phyloP scores from a whole-genome alignment of 306 rosid genomes.

The Fragaria vesca region DNA sequence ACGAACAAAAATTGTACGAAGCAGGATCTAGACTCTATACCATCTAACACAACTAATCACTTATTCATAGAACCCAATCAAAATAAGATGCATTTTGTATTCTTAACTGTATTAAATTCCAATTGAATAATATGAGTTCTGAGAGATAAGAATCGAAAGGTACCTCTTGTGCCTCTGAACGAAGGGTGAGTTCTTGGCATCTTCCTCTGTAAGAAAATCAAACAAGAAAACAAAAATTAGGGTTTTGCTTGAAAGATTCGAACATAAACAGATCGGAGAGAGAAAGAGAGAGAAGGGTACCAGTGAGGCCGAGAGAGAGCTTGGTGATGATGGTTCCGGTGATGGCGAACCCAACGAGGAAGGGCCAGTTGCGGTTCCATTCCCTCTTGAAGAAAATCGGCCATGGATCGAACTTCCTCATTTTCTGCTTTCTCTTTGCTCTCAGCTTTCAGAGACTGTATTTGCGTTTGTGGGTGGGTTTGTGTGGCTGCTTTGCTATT shows the following conservation, averaged over 20 bases:
- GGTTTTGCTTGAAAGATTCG: not conserved
- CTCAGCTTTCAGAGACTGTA: not conserved
- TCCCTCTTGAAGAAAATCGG: constrained; percentile 87
- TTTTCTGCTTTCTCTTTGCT: constrained; percentile 13
- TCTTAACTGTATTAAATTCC: too few species aligned
- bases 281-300: constrained; percentile 27
- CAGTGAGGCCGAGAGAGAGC: constrained; percentile 62
- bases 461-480: not conserved
- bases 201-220: constrained; percentile 60
- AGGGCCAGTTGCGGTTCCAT: constrained; percentile 87
- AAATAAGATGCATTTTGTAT: not conserved
- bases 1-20: not conserved
- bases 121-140: constrained; percentile 16
- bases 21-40: not conserved
- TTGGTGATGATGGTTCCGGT: constrained; percentile 69
- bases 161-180: constrained; percentile 75
- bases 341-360: constrained; percentile 77
- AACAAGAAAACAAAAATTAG: constrained; percentile 3
- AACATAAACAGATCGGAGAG: not conserved
- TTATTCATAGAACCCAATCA: too few species aligned
- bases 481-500: not conserved
- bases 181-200: constrained; percentile 67
- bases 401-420: constrained; percentile 88
- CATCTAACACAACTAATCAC: not conserved
- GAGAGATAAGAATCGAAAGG: not conserved